Percentiles rank a stretch among this genome's conserved stretches.
Evolutionary conservation across 2,329 filamentous ascomycete species (phyloP).

Genomic region (Cyclaneusma minus): DNA sequence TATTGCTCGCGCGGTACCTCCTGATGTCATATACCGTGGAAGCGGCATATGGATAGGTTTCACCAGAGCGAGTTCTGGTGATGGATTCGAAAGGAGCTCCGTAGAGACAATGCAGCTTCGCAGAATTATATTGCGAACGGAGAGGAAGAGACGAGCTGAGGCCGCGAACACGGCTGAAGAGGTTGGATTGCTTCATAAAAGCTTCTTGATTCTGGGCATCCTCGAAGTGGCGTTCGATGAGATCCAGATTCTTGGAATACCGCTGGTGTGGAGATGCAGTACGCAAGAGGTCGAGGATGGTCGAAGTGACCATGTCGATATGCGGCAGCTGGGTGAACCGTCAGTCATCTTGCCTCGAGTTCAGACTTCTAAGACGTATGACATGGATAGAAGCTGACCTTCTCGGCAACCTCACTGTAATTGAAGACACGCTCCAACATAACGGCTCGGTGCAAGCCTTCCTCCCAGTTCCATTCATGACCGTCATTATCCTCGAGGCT

Average conservation of each 20-base stretch:
- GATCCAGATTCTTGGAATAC: slow-evolving; percentile 29
- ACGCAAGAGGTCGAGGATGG: slow-evolving; percentile 28
- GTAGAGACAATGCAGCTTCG: slow-evolving; percentile 54
- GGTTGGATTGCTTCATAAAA: slow-evolving; percentile 47
- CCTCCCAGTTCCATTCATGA: slow-evolving; percentile 26
- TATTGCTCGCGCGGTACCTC: slow-evolving; percentile 41
- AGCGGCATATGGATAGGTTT: slow-evolving; percentile 43
- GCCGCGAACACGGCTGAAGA: slow-evolving; percentile 41
- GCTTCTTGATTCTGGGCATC: slow-evolving; percentile 34
- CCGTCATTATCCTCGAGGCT: slow-evolving; percentile 14
- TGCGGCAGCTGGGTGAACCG: slow-evolving; percentile 11
- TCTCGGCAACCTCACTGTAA: slow-evolving; percentile 17
- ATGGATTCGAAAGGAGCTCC: slow-evolving; percentile 37
- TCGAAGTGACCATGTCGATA: slow-evolving; percentile 30
- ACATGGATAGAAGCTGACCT: slow-evolving; percentile 20
- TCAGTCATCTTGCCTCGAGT: background rate
- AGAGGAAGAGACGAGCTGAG: slow-evolving; percentile 15
- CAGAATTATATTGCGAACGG: slow-evolving; percentile 43
- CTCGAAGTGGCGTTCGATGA: slow-evolving; percentile 30
- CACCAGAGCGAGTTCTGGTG: slow-evolving; percentile 7
- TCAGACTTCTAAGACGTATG: background rate
- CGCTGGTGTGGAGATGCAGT: slow-evolving; percentile 25
- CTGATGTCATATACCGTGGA: slow-evolving; percentile 61
- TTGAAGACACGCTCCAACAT: slow-evolving; percentile 28
- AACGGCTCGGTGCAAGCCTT: slow-evolving; percentile 27